These are phyloP conservation scores for Fraxinus xanthoxyloides DNA, from an alignment of 305 asterid genomes.

Conservation along the genomic window DNA sequence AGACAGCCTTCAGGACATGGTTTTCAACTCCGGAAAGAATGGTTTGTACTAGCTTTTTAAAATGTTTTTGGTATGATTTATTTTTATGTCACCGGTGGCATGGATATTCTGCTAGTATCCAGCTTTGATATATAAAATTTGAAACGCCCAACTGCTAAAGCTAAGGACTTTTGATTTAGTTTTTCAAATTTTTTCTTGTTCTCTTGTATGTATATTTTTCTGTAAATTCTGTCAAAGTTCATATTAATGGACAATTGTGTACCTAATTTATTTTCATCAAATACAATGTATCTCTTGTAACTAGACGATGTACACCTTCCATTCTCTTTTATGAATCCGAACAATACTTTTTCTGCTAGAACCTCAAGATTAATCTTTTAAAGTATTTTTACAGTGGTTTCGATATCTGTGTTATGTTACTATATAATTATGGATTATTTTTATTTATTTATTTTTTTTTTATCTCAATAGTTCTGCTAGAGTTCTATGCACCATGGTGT, in stretches of 20 bases:
- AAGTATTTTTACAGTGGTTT: not conserved
- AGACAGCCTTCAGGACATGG: conserved; percentile 49
- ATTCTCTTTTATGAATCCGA: not conserved
- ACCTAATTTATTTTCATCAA: not conserved
- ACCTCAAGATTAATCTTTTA: not conserved
- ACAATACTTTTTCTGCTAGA: not conserved
- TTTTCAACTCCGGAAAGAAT: conserved; percentile 69
- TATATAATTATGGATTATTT: not conserved
- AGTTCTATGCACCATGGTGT: not conserved
- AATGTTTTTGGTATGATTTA: not conserved
- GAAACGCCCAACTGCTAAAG: not conserved
- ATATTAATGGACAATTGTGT: not conserved
- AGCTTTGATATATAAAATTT: not conserved
- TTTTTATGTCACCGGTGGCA: not conserved
- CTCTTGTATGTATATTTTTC: no score
- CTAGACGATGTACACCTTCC: not conserved
- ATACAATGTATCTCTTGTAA: not conserved
- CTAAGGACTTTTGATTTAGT: not conserved
- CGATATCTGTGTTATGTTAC: not conserved
- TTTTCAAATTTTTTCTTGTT: no score
- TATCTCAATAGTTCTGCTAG: not conserved
- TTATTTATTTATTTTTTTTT: no score
- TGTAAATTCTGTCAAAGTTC: not conserved
- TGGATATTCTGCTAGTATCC: not conserved
- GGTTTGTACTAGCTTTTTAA: conserved; percentile 31